Base-by-base conservation (phyloP, 2,329 filamentous ascomycete species). In the Fusarium sp. region DNA sequence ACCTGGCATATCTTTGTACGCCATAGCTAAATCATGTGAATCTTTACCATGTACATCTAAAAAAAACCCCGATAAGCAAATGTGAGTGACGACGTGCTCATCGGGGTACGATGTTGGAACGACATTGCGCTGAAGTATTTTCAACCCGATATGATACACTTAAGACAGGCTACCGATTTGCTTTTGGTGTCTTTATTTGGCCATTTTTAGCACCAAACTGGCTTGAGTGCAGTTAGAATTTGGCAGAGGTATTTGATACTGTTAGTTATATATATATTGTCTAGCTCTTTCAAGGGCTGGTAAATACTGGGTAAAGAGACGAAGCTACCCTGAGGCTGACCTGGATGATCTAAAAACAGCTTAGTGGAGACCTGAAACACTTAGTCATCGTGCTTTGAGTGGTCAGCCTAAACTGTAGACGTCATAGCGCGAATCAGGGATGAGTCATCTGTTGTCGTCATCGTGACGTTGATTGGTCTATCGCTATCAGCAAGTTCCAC, bases 21-120 rank as follows among this genome's bases (percentile, higher is more conserved):
- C 10, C 8, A 9, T 46, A 0, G 4, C 3, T 28, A 15, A 4
- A 2, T 28, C 4, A 6, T 15, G 0, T 16, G 4, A 23, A 9
- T 9, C 21, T 9, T 23, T 6, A 9, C 21, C 5, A 4, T 9
- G 8, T n/a, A 9, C 21, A 42, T 42, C 13, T n/a, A 4, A 15
- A 12, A 13, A 13, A 40, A 8, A 4, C 8, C 19, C 12, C 11
- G 21, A 4, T 8, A 1, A 1, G 19, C 1, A 13, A 21, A 12
- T 21, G 2, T 4, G 3, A 21, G 19, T 21, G 11, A 21, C n/a
- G n/a, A n/a, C n/a, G n/a, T n/a, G n/a, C n/a, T n/a, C n/a, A n/a
- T n/a, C n/a, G n/a, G n/a, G n/a, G n/a, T n/a, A n/a, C n/a, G n/a
- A n/a, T n/a, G n/a, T n/a, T n/a, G n/a, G n/a, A n/a, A n/a, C n/a